Conservation (phyloP, 805 yeast species). For the Starmerella khaoyaiensis region DNA sequence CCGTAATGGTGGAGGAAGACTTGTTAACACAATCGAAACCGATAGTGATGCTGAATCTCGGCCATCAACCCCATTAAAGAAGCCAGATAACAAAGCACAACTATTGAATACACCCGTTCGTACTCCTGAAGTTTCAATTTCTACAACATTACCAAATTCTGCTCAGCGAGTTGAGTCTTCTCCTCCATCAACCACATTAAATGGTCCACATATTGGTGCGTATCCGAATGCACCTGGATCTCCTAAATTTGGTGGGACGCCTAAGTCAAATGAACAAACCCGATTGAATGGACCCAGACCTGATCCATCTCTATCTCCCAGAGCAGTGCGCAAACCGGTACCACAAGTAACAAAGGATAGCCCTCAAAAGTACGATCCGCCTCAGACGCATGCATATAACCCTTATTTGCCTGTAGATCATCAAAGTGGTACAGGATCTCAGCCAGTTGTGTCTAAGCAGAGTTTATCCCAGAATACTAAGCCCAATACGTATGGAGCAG, state of each 20-base stretch:
- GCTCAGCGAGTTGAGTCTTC: conserved; percentile 1
- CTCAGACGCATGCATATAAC: too few relatives aligned
- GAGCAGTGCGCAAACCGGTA: conserved; percentile 2
- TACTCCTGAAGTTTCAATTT: conserved; percentile 10
- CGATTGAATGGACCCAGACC: conserved; percentile 17
- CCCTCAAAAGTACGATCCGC: not conserved
- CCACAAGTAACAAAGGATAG: not conserved
- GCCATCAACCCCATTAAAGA: too few relatives aligned
- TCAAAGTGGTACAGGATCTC: too few relatives aligned
- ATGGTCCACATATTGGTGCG: conserved; percentile 9
- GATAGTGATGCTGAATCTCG: too few relatives aligned
- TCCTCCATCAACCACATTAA: conserved; percentile 9
- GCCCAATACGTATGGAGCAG: too few relatives aligned
- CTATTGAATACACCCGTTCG: conserved; percentile 16
- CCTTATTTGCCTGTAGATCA: too few relatives aligned
- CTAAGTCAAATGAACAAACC: conserved; percentile 1
- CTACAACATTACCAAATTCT: not conserved
- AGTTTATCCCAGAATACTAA: too few relatives aligned
- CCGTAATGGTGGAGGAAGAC: too few relatives aligned
- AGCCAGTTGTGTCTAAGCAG: too few relatives aligned
- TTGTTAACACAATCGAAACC: too few relatives aligned
- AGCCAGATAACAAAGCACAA: conserved; percentile 9
- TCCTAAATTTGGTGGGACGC: conserved; percentile 1
- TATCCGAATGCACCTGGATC: conserved; percentile 17
- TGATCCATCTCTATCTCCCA: conserved; percentile 6